A percentile compares a stretch with the other conserved stretches of the same genome.
Conservation (phyloP, 306 rosid genomes). For the Phaseolus lunatus region DNA sequence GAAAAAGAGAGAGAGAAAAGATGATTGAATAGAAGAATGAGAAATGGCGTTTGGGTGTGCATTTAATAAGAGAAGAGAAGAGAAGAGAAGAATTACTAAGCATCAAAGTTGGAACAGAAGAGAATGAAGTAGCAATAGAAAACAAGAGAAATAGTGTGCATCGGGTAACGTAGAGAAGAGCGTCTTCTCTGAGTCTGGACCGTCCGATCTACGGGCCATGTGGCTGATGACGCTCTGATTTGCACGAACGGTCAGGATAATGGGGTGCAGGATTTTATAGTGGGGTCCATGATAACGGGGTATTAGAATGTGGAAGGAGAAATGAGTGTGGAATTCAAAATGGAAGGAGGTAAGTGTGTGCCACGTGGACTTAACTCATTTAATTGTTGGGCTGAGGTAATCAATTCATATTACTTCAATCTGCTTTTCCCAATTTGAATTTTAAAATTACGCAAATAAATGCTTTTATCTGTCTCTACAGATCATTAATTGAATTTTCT, state of each 20-base stretch:
- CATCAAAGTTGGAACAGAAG: not conserved
- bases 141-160: not conserved
- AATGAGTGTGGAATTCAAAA: conserved; percentile 25
- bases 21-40: conserved; percentile 27
- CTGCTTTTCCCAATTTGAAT: not conserved
- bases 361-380: conserved; percentile 13
- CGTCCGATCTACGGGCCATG: not conserved
- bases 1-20: not conserved
- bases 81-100: not conserved
- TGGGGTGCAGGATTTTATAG: conserved; percentile 8
- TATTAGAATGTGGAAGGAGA: not conserved
- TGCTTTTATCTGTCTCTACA: conserved; percentile 11
- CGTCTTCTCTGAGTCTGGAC: not conserved
- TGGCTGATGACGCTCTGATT: not conserved
- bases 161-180: conserved; percentile 6
- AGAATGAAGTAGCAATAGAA: too few species aligned
- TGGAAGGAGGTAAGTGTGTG: not conserved
- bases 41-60: conserved; percentile 19
- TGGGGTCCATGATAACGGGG: not conserved
- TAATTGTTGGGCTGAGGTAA: not conserved
- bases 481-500: not conserved
- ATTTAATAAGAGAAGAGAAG: conserved; percentile 35
- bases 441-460: not conserved
- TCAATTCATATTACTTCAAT: not conserved
- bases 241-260: not conserved